Percentiles rank a stretch among this genome's conserved stretches.
phyloP scores from a whole-genome alignment of 495 filamentous ascomycete species.

The Staphylotrichum longicolle region DNA sequence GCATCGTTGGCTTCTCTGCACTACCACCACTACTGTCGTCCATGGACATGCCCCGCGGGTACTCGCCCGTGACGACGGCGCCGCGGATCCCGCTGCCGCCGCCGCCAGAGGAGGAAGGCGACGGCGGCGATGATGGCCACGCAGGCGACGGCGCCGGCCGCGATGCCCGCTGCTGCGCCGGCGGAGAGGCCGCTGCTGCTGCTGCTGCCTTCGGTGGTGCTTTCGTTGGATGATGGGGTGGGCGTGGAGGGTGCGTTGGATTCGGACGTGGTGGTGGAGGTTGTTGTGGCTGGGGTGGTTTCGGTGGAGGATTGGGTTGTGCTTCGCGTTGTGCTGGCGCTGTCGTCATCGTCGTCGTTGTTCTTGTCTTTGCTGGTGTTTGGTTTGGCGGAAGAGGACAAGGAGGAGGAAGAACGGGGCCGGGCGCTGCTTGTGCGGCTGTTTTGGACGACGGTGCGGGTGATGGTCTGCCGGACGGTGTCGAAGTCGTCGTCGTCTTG shows the following conservation, averaged over 20 bases:
- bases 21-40: no score
- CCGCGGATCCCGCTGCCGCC: conserved; percentile 23
- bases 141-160: conserved; percentile 21
- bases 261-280: background rate
- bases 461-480: conserved; percentile 2
- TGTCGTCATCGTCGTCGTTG: conserved; percentile 6
- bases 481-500: background rate
- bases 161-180: conserved; percentile 29
- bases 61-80: conserved; percentile 26
- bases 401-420: background rate
- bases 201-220: background rate
- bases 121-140: conserved; percentile 15
- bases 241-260: background rate
- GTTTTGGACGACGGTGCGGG: conserved; percentile 1
- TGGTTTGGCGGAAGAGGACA: background rate
- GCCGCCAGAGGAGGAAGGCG: conserved; percentile 24
- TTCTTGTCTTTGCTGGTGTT: conserved; percentile 1
- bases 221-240: background rate
- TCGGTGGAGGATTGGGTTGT: background rate
- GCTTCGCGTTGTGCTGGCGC: background rate
- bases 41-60: conserved; percentile 18
- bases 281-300: background rate
- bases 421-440: background rate
- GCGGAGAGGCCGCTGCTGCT: conserved; percentile 17
- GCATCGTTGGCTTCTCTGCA: background rate